Evolutionary conservation across 768 basidiomycete genomes (phyloP), one percentile per base, ranked within the genome.

Genomic region (Lactarius tabidus): DNA sequence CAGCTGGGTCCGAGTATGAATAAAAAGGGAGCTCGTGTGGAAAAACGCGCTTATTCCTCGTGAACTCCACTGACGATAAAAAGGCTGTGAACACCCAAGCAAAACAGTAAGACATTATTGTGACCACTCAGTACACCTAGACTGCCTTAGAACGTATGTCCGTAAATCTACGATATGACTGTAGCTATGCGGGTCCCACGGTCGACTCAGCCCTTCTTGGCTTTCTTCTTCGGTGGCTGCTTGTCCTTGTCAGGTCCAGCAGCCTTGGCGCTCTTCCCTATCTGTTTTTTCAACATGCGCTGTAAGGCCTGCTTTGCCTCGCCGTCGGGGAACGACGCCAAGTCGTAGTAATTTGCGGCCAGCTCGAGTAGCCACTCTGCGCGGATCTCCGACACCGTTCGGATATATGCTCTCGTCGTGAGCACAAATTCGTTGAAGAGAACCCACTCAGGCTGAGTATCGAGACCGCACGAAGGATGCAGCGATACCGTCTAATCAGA

Each of bases 381-480:
- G 72, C 83, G 80, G 62, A 96, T 83, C 60, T 94, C 93, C 0
- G 95, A 88, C 23, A 96, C 93, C 0, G 92, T 96, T 33, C 97
- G 87, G 72, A 99, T 95, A 72, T 90, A 98, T 65, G 84, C 87
- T 56, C 87, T 77, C 7, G 92, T 91, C 8, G 95, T 98, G 69
- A 98, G 77, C 12, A 98, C 93, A 70, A 98, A 99, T 77, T 96
- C 95, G 72, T 95, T 93, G 80, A 90, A 95, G 10, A 92, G 74
- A 3, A 95, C 92, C 94, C 93, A 95, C 70, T 95, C 93, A 2
- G 95, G 95, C 64, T 88, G 88, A 14, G 85, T 85, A 67, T 93
- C 91, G 54, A 97, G 78, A 35, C 93, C 93, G 66, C 92, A 95
- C 28, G 89, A 90, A 9, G 95, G 91, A 73, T 98, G 95, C 20